Evolutionary conservation across 2,329 filamentous ascomycete genomes (phyloP).

Genomic region (Sclerotinia sclerotiorum): DNA sequence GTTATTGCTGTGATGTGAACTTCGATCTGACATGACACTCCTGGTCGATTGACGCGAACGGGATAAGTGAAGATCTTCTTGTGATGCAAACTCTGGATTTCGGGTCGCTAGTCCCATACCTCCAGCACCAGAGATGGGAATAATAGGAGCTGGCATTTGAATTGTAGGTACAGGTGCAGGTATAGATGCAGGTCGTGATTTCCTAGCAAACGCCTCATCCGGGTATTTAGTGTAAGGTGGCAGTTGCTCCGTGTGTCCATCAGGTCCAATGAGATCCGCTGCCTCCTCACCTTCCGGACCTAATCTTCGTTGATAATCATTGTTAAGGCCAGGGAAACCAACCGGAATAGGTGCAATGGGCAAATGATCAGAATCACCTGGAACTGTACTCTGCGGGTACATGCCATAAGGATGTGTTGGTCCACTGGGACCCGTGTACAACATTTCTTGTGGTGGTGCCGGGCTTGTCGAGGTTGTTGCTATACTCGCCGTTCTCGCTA

Average conservation of each 20-base stretch:
- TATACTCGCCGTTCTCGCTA: constrained; percentile 57
- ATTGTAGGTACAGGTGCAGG: constrained; percentile 28
- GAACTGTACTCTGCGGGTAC: constrained; percentile 77
- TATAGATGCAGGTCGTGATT: constrained; percentile 41
- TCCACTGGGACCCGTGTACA: constrained; percentile 60
- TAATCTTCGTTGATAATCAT: constrained; percentile 68
- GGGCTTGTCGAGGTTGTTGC: constrained; percentile 70
- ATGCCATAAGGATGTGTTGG: constrained; percentile 84
- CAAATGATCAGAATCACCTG: constrained; percentile 44
- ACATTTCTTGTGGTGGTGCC: constrained; percentile 52
- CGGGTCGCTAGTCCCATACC: constrained; percentile 60
- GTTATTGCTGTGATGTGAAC: constrained; percentile 55
- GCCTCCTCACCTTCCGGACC: constrained; percentile 81
- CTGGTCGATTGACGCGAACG: constrained; percentile 53
- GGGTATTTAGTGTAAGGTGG: constrained; percentile 91
- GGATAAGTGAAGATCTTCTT: constrained; percentile 53
- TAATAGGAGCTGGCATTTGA: constrained; percentile 26
- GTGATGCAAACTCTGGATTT: constrained; percentile 62
- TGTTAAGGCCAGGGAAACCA: constrained; percentile 68
- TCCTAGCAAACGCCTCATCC: constrained; percentile 65
- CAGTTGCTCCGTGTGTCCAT: constrained; percentile 86
- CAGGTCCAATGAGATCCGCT: constrained; percentile 82
- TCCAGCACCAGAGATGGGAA: constrained; percentile 50
- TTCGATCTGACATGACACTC: constrained; percentile 53
- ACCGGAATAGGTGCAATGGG: constrained; percentile 56